A percentile compares a stretch with the other conserved stretches of the same genome.
These are phyloP conservation scores for Neurospora sp. DNA, from an alignment of 495 filamentous ascomycete genomes.

Conservation along the genomic window DNA sequence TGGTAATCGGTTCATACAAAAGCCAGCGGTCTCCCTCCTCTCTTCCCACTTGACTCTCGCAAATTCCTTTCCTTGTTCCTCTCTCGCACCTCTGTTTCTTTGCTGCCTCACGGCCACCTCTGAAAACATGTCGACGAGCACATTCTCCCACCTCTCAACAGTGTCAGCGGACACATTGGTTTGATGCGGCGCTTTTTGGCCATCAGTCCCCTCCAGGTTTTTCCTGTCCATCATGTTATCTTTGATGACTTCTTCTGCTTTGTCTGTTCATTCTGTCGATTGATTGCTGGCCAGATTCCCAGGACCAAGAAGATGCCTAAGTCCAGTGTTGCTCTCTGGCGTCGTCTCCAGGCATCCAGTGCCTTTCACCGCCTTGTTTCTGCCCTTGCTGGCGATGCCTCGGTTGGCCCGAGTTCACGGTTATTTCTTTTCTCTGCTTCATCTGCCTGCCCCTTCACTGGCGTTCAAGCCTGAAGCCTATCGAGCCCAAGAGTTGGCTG, in stretches of 20 bases:
- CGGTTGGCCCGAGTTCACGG: neutral
- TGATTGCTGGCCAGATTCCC: neutral
- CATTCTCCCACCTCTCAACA: neutral
- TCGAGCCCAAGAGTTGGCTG: neutral
- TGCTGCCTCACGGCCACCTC: neutral
- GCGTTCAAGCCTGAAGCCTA: neutral
- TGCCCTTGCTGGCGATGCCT: neutral
- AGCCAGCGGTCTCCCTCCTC: slow-evolving; percentile 10
- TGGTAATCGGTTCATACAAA: slow-evolving; percentile 19
- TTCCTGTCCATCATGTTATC: neutral
- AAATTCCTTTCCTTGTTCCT: neutral
- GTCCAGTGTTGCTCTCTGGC: neutral
- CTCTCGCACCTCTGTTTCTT: neutral
- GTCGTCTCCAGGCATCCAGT: neutral
- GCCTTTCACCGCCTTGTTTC: neutral
- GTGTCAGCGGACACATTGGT: neutral
- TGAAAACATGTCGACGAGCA: neutral
- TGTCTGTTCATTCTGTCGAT: neutral
- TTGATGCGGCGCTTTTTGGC: neutral
- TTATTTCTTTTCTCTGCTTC: neutral
- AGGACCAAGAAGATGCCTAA: neutral
- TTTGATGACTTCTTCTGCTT: neutral
- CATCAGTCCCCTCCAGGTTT: neutral
- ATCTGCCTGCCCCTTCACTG: neutral
- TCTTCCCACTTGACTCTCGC: slow-evolving; percentile 1